Evolutionary conservation across 2,329 filamentous ascomycete genomes (phyloP), one percentile per base, ranked within the genome.

Genomic region (Ciborinia camelliae): DNA sequence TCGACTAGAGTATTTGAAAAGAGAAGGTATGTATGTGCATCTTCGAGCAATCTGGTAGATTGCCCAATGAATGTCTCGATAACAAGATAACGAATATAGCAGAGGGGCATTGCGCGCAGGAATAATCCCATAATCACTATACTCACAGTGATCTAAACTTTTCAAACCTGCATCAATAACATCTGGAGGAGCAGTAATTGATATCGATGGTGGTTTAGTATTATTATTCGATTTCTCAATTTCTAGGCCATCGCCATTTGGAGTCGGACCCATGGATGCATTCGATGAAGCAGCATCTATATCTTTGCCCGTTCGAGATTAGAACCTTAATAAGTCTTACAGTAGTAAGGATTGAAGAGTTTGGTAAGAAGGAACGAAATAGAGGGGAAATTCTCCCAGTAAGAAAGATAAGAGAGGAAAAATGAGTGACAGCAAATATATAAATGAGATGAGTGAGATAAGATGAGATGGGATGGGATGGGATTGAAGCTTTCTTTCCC

Each of bases 141-240:
- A 68, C 69, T 70, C 81, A 88, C 90, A 93, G 76, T 93, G 90
- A 79, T 96, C 86, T 65, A 92, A 80, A 75, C 89, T 92, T 76
- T 86, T 86, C 75, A 96, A 80, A 58, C 93, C 93, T 62, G 93
- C 93, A 76, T 93, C 90, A 52, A 81, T 78, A 26, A 78, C 77
- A 63, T 74, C 72, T 65, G 69, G 68, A 61, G 71, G 64, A n/a
- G 65, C 63, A 45, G 67, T 68, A 23, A 72, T 58, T 64, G 68
- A 71, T 70, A 74, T 74, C 63, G 70, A 66, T 59, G 71, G 72
- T 55, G 71, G 72, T 55, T 8, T 20, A 64, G 37, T 55, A 35
- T 60, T 52, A 10, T 72, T 65, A 45, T 67, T 68, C 65, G 67
- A 69, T 66, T 70, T 75, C 70, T 73, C 71, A 62, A 74, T 71